A percentile compares a stretch with the other conserved stretches of the same genome.
Conservation (phyloP, 176 grass and related monocot species). For the Elaeis guineensis region DNA sequence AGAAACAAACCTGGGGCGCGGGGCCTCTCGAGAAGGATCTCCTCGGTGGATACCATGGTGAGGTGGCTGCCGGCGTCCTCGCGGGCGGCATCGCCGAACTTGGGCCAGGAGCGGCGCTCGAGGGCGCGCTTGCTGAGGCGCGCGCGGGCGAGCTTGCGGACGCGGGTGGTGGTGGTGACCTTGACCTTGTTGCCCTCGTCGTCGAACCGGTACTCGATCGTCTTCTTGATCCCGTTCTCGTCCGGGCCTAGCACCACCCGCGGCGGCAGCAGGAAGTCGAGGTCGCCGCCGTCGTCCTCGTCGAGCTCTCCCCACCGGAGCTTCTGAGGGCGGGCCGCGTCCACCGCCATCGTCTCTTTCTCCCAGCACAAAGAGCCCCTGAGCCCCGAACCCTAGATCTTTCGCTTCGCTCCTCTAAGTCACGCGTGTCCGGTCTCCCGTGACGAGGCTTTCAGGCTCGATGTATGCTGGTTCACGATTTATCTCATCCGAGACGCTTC, state of each 20-base stretch:
- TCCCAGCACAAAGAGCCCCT: no score
- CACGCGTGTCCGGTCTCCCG: no score
- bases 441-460: no score
- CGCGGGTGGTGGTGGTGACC: conserved; percentile 64
- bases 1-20: conserved; percentile 48
- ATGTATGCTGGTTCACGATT: no score
- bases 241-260: conserved; percentile 57
- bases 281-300: conserved; percentile 61
- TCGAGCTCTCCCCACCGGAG: conserved; percentile 41
- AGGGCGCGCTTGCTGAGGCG: conserved; percentile 62
- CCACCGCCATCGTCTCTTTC: conserved; percentile 19
- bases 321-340: conserved; percentile 30
- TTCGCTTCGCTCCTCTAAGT: no score
- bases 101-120: conserved; percentile 65
- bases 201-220: conserved; percentile 67
- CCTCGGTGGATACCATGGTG: conserved; percentile 78
- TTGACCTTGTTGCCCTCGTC: conserved; percentile 72
- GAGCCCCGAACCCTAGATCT: no score
- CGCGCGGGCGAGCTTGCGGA: conserved; percentile 54
- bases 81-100: conserved; percentile 65
- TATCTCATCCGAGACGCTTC: no score
- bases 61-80: conserved; percentile 51
- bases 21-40: conserved; percentile 76
- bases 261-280: conserved; percentile 72
- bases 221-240: conserved; percentile 64